A percentile compares a stretch with the other conserved stretches of the same genome.
phyloP scores from a whole-genome alignment of 768 basidiomycete species.

The Brasilioporus rufonigricans region DNA sequence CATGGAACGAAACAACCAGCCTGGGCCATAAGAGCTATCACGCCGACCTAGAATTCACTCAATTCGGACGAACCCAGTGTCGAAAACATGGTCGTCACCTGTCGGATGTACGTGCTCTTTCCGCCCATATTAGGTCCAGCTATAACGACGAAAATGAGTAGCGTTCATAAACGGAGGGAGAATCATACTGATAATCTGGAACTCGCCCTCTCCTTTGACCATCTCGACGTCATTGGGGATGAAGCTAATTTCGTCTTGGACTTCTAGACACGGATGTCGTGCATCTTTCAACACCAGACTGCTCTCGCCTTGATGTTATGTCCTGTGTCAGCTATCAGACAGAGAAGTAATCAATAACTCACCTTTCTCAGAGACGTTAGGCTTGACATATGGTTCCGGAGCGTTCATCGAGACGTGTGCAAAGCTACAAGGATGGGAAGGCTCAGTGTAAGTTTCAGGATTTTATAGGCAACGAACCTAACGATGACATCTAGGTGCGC shows the following conservation, averaged over 20 bases:
- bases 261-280: conserved; percentile 94
- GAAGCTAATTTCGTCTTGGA: conserved; percentile 93
- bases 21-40: conserved; percentile 96
- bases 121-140: conserved; percentile 99
- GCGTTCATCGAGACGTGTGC: conserved; percentile 90
- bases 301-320: conserved; percentile 57
- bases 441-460: not conserved
- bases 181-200: conserved; percentile 85
- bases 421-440: conserved; percentile 52
- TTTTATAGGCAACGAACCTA: conserved; percentile 49
- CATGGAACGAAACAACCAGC: conserved; percentile 96
- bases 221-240: conserved; percentile 96
- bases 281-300: conserved; percentile 81
- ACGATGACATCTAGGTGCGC: conserved; percentile 91
- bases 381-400: conserved; percentile 86
- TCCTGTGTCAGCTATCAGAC: not conserved
- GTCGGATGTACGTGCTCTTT: conserved; percentile 95
- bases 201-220: conserved; percentile 91
- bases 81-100: conserved; percentile 41
- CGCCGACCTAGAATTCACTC: conserved; percentile 62
- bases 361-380: conserved; percentile 77
- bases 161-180: not conserved
- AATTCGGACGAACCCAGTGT: not conserved
- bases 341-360: conserved; percentile 1
- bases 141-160: conserved; percentile 25